Conservation (phyloP, 495 filamentous ascomycete genomes). For the Hypomontagnella submonticulosa region DNA sequence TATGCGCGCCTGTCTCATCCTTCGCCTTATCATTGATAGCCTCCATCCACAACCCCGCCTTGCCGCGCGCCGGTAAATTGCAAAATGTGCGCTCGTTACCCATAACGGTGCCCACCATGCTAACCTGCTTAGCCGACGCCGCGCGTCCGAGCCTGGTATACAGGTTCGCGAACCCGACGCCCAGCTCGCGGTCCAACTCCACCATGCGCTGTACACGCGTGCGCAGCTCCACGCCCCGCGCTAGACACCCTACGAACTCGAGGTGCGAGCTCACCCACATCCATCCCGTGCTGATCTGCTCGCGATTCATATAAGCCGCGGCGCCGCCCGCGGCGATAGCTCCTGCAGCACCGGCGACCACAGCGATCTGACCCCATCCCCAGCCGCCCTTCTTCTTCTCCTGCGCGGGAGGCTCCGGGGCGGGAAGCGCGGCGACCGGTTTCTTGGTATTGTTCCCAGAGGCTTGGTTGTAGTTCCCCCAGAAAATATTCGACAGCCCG, state of each 20-base stretch:
- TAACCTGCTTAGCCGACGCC: conserved; percentile 57
- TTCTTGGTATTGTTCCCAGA: conserved; percentile 48
- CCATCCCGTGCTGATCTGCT: conserved; percentile 76
- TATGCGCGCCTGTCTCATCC: conserved; percentile 87
- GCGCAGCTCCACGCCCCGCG: conserved; percentile 78
- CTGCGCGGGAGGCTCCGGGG: conserved; percentile 39
- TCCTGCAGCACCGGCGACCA: conserved; percentile 82
- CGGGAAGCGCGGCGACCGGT: conserved; percentile 47
- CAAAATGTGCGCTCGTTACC: conserved; percentile 82
- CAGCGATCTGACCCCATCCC: conserved; percentile 83
- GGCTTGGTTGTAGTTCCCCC: conserved; percentile 59
- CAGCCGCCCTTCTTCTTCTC: conserved; percentile 57
- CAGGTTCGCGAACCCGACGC: conserved; percentile 79
- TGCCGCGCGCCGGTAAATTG: conserved; percentile 70
- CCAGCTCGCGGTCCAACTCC: conserved; percentile 62
- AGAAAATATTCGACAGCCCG: conserved; percentile 69
- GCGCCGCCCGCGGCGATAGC: conserved; percentile 88
- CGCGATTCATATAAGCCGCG: conserved; percentile 84
- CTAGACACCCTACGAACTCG: conserved; percentile 92
- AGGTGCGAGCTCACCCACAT: conserved; percentile 89
- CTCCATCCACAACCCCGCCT: conserved; percentile 66
- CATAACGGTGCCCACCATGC: conserved; percentile 61
- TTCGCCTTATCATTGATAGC: conserved; percentile 79
- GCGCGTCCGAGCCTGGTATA: conserved; percentile 83
- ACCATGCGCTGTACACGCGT: conserved; percentile 70